A percentile compares a stretch with the other conserved stretches of the same genome.
These are phyloP conservation scores for Solanum chilense DNA, from an alignment of 257 asterid genomes.

Conservation along the genomic window DNA sequence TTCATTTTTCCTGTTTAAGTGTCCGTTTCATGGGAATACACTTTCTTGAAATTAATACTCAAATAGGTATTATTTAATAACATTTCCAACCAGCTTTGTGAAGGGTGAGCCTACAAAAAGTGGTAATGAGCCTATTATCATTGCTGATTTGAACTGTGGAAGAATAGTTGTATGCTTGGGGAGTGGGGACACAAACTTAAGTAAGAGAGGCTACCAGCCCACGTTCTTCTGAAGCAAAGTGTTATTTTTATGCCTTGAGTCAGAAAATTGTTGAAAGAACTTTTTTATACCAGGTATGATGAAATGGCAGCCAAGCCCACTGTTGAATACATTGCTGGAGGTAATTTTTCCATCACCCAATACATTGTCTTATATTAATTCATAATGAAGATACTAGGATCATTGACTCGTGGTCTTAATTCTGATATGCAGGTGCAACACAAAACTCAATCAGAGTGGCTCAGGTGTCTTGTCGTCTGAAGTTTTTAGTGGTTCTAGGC, in stretches of 20 bases:
- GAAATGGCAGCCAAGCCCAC: conserved; percentile 66
- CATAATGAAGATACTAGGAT: background rate
- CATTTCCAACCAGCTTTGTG: background rate
- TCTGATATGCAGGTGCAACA: conserved; percentile 64
- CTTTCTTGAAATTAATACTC: background rate
- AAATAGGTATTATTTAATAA: background rate
- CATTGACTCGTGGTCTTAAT: background rate
- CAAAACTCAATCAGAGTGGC: conserved; percentile 95
- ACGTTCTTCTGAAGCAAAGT: background rate
- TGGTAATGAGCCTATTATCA: background rate
- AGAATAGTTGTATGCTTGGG: background rate
- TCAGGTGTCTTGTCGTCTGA: conserved; percentile 39
- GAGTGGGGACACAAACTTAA: background rate
- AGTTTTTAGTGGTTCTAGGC: background rate
- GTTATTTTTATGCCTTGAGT: background rate
- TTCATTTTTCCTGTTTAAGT: background rate
- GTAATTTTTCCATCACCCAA: conserved; percentile 19
- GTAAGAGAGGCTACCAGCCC: background rate
- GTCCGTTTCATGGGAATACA: background rate
- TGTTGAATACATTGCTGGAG: conserved; percentile 98
- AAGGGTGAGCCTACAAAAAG: background rate
- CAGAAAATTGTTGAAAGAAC: background rate
- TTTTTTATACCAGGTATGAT: conserved; percentile 54
- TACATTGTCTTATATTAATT: background rate
- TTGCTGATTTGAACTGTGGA: background rate